These are phyloP conservation scores for Bolboschoenus planiculmis DNA, from an alignment of 176 grass and related monocot genomes.

Conservation along the genomic window DNA sequence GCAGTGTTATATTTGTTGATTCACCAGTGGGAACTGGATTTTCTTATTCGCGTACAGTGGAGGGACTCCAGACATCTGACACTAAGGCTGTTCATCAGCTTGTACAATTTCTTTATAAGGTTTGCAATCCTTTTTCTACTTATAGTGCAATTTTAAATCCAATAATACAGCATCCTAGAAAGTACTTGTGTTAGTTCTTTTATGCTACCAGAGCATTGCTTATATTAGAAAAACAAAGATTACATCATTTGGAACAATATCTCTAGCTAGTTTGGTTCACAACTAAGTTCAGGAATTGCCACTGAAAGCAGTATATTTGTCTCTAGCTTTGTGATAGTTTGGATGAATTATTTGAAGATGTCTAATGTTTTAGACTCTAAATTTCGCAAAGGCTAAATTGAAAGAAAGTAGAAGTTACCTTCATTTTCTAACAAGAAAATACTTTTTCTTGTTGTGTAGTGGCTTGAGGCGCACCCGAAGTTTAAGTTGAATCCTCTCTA, in stretches of 20 bases:
- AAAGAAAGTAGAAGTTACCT: neutral
- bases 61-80: constrained; percentile 34
- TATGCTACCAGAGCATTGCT: neutral
- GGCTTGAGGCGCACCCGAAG: constrained; percentile 43
- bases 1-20: constrained; percentile 67
- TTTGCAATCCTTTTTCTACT: neutral
- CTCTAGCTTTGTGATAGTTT: neutral
- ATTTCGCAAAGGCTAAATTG: neutral
- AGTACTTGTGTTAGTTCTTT: neutral
- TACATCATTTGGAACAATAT: neutral
- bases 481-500: constrained; percentile 57
- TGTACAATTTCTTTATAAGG: constrained; percentile 51
- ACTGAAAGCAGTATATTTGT: neutral
- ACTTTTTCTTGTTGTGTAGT: constrained; percentile 3
- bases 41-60: constrained; percentile 31
- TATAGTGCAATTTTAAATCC: neutral
- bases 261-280: neutral
- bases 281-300: neutral
- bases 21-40: constrained; percentile 57
- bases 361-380: neutral
- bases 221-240: neutral
- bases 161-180: neutral
- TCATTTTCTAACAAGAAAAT: neutral
- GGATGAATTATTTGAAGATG: neutral
- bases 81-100: constrained; percentile 24